These are phyloP conservation scores for Ascochyta koolunga DNA, from an alignment of 2,329 filamentous ascomycete genomes.

Conservation along the genomic window DNA sequence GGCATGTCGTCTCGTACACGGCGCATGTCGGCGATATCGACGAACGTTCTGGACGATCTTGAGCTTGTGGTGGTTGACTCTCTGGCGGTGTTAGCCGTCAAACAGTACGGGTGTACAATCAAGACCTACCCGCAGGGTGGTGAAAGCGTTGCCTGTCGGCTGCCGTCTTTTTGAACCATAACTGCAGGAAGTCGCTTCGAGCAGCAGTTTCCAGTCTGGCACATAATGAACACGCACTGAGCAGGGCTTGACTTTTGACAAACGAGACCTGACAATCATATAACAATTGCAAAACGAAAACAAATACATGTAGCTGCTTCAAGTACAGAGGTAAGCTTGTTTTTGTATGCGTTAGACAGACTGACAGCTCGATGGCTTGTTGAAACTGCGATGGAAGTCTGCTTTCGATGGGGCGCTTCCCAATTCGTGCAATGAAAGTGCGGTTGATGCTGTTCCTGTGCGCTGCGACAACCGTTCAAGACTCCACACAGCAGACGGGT, in stretches of 20 bases:
- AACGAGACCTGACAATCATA: no score
- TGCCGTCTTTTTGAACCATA: conserved; percentile 1
- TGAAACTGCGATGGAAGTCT: neutral
- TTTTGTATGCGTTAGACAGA: neutral
- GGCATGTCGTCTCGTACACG: conserved; percentile 32
- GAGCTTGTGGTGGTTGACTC: conserved; percentile 1
- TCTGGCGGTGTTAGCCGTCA: conserved; percentile 1
- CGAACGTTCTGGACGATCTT: conserved; percentile 13
- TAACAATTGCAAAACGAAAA: neutral
- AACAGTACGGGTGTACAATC: neutral
- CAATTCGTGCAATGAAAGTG: conserved; percentile 8
- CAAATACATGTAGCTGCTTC: conserved; percentile 1
- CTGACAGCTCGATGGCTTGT: conserved; percentile 5
- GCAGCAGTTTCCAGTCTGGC: no score
- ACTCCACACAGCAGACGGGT: conserved; percentile 5
- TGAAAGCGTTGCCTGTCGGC: neutral
- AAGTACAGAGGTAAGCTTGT: neutral
- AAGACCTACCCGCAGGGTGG: conserved; percentile 4
- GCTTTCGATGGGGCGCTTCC: conserved; percentile 12
- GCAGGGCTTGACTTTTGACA: neutral
- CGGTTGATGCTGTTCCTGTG: conserved; percentile 6
- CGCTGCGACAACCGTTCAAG: conserved; percentile 2
- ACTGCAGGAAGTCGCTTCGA: neutral
- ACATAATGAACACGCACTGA: no score
- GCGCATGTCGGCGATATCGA: conserved; percentile 18